phyloP scores from a whole-genome alignment of 1,139 yeast genomes.

The Arxiozyma heterogenica region DNA sequence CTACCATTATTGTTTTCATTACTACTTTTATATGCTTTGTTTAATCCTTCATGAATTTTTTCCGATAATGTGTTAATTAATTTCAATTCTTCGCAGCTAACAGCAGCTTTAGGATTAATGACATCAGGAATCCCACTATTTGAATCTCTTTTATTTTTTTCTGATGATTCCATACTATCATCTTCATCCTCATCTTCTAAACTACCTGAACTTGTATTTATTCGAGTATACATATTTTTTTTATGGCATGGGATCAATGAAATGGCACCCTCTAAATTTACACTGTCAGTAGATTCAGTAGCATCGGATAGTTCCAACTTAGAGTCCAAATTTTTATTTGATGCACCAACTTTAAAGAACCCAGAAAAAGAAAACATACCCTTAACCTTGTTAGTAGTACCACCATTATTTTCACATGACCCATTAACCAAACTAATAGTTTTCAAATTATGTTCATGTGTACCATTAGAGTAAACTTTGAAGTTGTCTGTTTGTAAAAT shows the following conservation, averaged over 20 bases:
- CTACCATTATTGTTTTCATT: neutral
- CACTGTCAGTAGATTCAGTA: constrained; percentile 2
- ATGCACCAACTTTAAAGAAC: constrained; percentile 24
- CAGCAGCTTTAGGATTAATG: constrained; percentile 42
- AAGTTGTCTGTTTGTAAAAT: constrained; percentile 24
- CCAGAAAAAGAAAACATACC: constrained; percentile 23
- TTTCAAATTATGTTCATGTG: constrained; percentile 26
- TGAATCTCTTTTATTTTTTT: constrained; percentile 22
- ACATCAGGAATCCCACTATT: constrained; percentile 21
- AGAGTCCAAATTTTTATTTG: constrained; percentile 2
- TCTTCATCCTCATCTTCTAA: constrained; percentile 9
- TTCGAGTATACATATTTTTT: constrained; percentile 2
- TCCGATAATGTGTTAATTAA: constrained; percentile 43
- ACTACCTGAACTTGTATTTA: constrained; percentile 1
- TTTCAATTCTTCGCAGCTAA: constrained; percentile 46
- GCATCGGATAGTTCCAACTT: neutral
- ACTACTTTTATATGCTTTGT: constrained; percentile 4
- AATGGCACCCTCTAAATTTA: constrained; percentile 19
- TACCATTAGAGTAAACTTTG: constrained; percentile 26
- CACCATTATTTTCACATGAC: neutral
- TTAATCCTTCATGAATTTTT: constrained; percentile 30
- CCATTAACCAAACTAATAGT: constrained; percentile 20
- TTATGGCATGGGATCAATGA: constrained; percentile 20
- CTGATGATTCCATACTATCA: constrained; percentile 21
- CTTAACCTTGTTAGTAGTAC: neutral